Evolutionary conservation across 768 basidiomycete species (phyloP).

Genomic region (Suillus bovinus): DNA sequence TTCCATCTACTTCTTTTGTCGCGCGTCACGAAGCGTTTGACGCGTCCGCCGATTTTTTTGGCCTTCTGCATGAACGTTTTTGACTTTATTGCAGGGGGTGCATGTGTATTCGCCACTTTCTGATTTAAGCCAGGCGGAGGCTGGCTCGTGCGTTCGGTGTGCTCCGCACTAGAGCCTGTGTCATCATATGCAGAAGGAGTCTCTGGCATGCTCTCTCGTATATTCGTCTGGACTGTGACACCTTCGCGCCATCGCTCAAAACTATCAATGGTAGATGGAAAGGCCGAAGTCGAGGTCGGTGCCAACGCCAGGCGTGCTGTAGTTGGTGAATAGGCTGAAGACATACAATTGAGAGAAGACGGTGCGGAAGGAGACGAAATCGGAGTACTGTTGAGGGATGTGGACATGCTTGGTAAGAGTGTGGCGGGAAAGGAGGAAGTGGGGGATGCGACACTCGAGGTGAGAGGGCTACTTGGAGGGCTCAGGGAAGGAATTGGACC

Average conservation of each 20-base stretch:
- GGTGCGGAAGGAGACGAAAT: constrained; percentile 15
- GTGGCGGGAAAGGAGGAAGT: constrained; percentile 18
- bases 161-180: background rate
- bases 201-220: background rate
- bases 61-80: constrained; percentile 26
- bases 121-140: background rate
- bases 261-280: constrained; percentile 30
- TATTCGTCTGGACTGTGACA: constrained; percentile 8
- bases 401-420: constrained; percentile 16
- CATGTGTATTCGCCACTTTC: background rate
- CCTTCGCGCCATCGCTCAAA: constrained; percentile 32
- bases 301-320: constrained; percentile 22
- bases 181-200: constrained; percentile 1
- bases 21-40: constrained; percentile 28
- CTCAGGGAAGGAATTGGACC: constrained; percentile 13
- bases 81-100: constrained; percentile 12
- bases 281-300: constrained; percentile 32
- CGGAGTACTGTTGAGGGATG: constrained; percentile 19
- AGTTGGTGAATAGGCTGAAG: background rate
- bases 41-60: constrained; percentile 28
- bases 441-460: constrained; percentile 23
- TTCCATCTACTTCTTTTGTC: constrained; percentile 13
- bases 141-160: background rate
- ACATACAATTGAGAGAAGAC: constrained; percentile 15
- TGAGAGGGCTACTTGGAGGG: constrained; percentile 24